These are phyloP conservation scores for Turnera subulata DNA, from an alignment of 345 rosid species.

Conservation along the genomic window DNA sequence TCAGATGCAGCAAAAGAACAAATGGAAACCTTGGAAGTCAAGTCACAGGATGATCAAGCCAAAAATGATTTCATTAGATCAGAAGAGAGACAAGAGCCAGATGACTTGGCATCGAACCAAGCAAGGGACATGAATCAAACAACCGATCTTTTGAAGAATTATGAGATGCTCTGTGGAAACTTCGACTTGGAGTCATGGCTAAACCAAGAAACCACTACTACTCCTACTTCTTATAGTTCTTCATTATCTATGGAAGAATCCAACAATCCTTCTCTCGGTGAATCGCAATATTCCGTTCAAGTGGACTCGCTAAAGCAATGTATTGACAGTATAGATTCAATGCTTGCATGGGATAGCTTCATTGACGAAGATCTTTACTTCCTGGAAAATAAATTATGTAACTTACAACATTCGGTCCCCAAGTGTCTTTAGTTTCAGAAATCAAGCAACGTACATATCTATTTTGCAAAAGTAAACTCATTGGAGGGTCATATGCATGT, in stretches of 20 bases:
- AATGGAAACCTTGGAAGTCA: slow-evolving; percentile 19
- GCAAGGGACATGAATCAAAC: slow-evolving; percentile 21
- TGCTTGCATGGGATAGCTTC: slow-evolving; percentile 59
- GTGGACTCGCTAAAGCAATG: slow-evolving; percentile 40
- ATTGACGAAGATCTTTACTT: slow-evolving; percentile 39
- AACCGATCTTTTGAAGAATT: slow-evolving; percentile 26
- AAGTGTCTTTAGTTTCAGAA: background rate
- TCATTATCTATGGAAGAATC: slow-evolving; percentile 33
- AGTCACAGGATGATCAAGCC: slow-evolving; percentile 12
- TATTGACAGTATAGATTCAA: slow-evolving; percentile 56
- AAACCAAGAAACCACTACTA: slow-evolving; percentile 31
- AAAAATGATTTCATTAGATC: slow-evolving; percentile 4
- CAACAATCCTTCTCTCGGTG: slow-evolving; percentile 20
- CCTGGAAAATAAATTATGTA: slow-evolving; percentile 20
- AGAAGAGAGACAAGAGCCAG: slow-evolving; percentile 13
- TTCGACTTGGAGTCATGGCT: slow-evolving; percentile 31
- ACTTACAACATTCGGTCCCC: background rate
- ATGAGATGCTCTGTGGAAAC: slow-evolving; percentile 36
- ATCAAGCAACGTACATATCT: background rate
- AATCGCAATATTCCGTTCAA: slow-evolving; percentile 26
- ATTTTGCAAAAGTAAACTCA: background rate
- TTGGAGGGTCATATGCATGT: too few relatives aligned
- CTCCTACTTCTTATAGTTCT: slow-evolving; percentile 37
- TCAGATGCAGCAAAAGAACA: slow-evolving; percentile 15
- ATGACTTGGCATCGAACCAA: background rate